Evolutionary conservation across 2,329 filamentous ascomycete species (phyloP).

Genomic region (Mycosphaerella sp.): DNA sequence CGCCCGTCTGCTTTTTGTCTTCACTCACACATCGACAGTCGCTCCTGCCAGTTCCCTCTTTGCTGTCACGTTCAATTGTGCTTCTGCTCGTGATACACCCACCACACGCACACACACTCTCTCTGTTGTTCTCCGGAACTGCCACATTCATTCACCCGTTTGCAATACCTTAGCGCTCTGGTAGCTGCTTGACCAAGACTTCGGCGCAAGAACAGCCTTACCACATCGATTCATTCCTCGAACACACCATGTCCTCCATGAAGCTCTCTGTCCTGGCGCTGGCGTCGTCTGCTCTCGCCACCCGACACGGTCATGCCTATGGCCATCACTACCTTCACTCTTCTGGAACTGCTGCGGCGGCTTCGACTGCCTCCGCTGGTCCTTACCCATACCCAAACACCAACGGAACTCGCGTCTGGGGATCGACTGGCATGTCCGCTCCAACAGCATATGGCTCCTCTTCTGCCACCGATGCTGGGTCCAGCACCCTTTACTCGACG

Average conservation of each 20-base stretch:
- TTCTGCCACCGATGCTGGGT: constrained; percentile 3
- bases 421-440: constrained; percentile 22
- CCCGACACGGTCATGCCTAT: constrained; percentile 16
- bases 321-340: constrained; percentile 26
- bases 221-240: constrained; percentile 18
- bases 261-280: constrained; percentile 42
- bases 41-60: constrained; percentile 21
- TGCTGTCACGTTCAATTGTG: constrained; percentile 32
- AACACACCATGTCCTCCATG: constrained; percentile 33
- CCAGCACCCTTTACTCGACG: constrained; percentile 15
- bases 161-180: constrained; percentile 36
- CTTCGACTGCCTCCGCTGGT: constrained; percentile 22
- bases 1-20: constrained; percentile 13
- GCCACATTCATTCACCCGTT: constrained; percentile 30
- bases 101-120: neutral
- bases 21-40: constrained; percentile 16
- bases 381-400: constrained; percentile 29
- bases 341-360: constrained; percentile 27
- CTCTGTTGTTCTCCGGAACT: constrained; percentile 30
- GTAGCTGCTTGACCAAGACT: constrained; percentile 31
- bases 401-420: constrained; percentile 28
- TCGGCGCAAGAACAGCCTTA: constrained; percentile 4
- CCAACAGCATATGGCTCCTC: constrained; percentile 2
- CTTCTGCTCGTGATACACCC: constrained; percentile 36
- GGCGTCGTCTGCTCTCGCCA: constrained; percentile 36